phyloP scores from a whole-genome alignment of 2,329 filamentous ascomycete species.

The Neofusicoccum ribis region DNA sequence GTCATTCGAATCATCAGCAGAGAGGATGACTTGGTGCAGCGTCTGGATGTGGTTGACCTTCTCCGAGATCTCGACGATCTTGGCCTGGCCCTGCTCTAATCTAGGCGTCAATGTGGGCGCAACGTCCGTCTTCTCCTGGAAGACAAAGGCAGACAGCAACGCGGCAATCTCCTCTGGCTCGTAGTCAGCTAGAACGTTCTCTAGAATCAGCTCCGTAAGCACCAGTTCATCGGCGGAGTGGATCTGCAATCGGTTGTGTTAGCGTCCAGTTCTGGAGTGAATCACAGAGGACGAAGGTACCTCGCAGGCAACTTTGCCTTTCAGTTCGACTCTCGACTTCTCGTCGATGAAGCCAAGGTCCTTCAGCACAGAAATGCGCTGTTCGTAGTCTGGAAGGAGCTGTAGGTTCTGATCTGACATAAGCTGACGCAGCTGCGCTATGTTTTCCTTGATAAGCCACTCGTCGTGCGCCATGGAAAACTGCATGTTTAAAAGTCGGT shows the following conservation, averaged over 20 bases:
- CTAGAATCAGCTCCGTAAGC: conserved; percentile 90
- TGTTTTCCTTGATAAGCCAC: conserved; percentile 94
- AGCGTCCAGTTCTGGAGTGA: neutral
- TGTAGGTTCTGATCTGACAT: conserved; percentile 97
- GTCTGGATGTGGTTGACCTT: conserved; percentile 91
- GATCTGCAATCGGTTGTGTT: conserved; percentile 53
- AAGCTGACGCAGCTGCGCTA: conserved; percentile 78
- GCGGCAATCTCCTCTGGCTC: conserved; percentile 97
- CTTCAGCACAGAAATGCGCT: conserved; percentile 86
- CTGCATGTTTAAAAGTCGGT: conserved; percentile 43
- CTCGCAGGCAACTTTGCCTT: conserved; percentile 97
- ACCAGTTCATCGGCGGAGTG: conserved; percentile 96
- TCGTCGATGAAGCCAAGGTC: conserved; percentile 92
- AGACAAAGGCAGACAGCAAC: conserved; percentile 89
- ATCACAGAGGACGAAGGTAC: conserved; percentile 36
- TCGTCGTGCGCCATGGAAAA: conserved; percentile 96
- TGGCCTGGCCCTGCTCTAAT: conserved; percentile 78
- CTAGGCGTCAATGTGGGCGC: conserved; percentile 78
- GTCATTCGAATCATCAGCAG: conserved; percentile 86
- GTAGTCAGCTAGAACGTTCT: conserved; percentile 93
- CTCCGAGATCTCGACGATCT: conserved; percentile 86
- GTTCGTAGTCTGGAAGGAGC: conserved; percentile 92
- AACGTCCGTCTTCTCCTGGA: conserved; percentile 91
- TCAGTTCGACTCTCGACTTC: conserved; percentile 83
- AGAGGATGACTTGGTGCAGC: conserved; percentile 86